Evolutionary conservation across 2,329 filamentous ascomycete species (phyloP).

Genomic region (Helotiales sp.): DNA sequence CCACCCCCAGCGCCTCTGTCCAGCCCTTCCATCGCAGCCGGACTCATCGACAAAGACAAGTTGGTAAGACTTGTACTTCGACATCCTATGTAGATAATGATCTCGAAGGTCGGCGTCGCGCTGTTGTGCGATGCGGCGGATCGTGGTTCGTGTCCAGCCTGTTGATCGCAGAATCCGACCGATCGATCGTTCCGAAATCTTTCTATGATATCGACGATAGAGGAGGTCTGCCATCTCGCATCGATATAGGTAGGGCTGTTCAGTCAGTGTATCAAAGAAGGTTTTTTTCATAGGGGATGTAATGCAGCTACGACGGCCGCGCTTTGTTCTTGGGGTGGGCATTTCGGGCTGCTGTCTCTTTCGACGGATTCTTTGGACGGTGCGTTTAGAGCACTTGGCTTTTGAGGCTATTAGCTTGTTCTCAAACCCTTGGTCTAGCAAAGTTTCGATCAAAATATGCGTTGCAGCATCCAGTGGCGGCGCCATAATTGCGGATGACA

Average conservation of each 20-base stretch:
- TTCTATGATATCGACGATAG: conserved; percentile 12
- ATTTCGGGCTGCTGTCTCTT: no score
- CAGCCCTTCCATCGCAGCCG: neutral
- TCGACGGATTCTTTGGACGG: no score
- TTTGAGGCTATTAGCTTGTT: no score
- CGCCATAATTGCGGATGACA: no score
- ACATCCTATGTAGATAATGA: neutral
- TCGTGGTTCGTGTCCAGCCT: neutral
- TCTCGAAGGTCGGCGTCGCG: conserved; percentile 4
- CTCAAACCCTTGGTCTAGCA: no score
- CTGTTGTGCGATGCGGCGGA: neutral
- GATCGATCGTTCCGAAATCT: conserved; percentile 9
- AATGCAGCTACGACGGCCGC: no score
- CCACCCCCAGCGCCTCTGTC: neutral
- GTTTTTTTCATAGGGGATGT: conserved; percentile 27
- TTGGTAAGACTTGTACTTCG: conserved; percentile 16
- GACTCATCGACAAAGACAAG: neutral
- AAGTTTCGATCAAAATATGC: no score
- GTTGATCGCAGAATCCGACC: conserved; percentile 6
- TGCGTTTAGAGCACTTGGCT: no score
- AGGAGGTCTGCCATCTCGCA: conserved; percentile 26
- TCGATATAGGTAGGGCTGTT: conserved; percentile 22
- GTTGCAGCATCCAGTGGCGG: no score
- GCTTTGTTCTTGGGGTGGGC: no score
- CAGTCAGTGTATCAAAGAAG: conserved; percentile 24